phyloP scores from a whole-genome alignment of 2,329 filamentous ascomycete species.

The Talaromyces sp. region DNA sequence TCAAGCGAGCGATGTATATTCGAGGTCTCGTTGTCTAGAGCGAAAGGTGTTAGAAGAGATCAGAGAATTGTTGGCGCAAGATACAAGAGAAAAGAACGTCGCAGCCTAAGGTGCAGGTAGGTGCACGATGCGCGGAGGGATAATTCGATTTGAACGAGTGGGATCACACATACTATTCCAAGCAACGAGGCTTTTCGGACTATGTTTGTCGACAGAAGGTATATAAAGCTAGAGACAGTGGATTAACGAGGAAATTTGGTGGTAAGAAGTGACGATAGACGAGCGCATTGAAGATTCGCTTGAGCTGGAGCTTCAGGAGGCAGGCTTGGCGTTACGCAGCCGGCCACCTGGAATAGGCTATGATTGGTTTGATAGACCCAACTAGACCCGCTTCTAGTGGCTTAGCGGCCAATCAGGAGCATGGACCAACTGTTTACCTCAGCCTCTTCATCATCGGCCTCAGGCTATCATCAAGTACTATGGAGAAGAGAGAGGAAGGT shows the following conservation, averaged over 20 bases:
- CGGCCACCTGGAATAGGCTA: background rate
- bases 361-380: background rate
- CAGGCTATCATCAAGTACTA: background rate
- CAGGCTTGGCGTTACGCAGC: constrained; percentile 14
- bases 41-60: background rate
- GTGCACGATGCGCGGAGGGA: background rate
- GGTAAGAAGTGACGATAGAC: background rate
- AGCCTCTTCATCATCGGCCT: constrained; percentile 1
- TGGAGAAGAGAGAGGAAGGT: background rate
- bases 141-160: background rate
- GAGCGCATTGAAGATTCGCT: background rate
- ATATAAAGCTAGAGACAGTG: background rate
- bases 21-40: background rate
- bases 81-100: background rate
- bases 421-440: background rate
- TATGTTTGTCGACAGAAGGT: background rate
- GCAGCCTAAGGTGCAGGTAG: constrained; percentile 2
- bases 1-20: background rate
- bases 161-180: background rate
- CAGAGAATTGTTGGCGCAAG: background rate
- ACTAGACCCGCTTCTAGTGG: background rate
- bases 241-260: background rate
- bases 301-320: constrained; percentile 14
- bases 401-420: background rate
- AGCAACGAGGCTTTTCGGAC: fast-evolving